Evolutionary conservation across 192 early-diverging fungal genomes (phyloP).

Genomic region (Gryganskiella cystojenkinii): DNA sequence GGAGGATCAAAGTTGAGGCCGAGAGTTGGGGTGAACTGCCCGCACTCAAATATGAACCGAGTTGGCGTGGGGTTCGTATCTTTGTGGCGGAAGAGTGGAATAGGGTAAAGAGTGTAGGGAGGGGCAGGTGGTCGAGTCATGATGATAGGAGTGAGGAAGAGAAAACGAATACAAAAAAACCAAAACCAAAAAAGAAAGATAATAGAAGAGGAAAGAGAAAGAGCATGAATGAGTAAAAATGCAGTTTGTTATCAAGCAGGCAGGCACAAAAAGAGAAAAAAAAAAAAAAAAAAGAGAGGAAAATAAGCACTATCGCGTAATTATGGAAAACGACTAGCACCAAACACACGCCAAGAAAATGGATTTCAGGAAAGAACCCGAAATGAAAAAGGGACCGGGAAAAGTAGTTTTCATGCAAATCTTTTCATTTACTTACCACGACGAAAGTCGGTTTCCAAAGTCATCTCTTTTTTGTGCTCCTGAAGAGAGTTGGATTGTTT

Average conservation of each 20-base stretch:
- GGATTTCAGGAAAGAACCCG: neutral
- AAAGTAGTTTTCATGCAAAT: neutral
- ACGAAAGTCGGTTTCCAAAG: constrained; percentile 31
- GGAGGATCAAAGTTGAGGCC: constrained; percentile 26
- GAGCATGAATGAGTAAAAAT: neutral
- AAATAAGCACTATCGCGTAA: neutral
- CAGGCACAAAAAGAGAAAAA: neutral
- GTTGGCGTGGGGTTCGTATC: constrained; percentile 27
- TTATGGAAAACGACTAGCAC: neutral
- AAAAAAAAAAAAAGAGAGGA: neutral
- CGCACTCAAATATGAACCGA: constrained; percentile 31
- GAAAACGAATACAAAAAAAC: neutral
- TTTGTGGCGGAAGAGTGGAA: neutral
- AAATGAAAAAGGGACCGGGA: neutral
- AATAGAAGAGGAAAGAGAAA: neutral
- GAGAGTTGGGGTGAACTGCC: constrained; percentile 19
- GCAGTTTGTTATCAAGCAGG: neutral
- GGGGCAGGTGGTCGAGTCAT: too few relatives aligned
- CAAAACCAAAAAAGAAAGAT: neutral
- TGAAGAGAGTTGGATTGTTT: neutral
- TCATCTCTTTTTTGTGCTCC: constrained; percentile 4
- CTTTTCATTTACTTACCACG: constrained; percentile 22
- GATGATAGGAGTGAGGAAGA: neutral
- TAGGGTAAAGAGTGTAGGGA: neutral
- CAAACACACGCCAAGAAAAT: neutral